Conservation (phyloP, 805 yeast genomes). For the Kurtzmaniella cleridarum region DNA sequence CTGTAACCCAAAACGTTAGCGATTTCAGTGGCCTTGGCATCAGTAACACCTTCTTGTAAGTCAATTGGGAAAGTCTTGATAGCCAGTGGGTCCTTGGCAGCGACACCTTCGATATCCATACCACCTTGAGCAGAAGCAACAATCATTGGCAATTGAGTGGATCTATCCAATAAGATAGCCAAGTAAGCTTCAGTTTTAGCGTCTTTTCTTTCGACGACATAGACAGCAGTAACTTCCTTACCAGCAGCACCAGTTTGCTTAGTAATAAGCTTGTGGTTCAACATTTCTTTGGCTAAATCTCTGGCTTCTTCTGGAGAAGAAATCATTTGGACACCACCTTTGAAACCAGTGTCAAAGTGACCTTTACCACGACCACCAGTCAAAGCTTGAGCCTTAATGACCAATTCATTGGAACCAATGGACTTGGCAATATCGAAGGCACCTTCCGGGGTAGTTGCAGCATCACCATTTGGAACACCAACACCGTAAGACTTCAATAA, state of each 20-base stretch:
- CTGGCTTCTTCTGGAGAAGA: constrained; percentile 80
- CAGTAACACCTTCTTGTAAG: constrained; percentile 75
- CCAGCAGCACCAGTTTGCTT: constrained; percentile 98
- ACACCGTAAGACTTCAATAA: constrained; percentile 78
- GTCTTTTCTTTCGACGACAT: constrained; percentile 90
- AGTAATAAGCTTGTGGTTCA: constrained; percentile 89
- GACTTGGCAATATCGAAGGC: constrained; percentile 79
- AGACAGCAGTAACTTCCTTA: constrained; percentile 93
- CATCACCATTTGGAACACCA: constrained; percentile 86
- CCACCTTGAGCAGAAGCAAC: constrained; percentile 99
- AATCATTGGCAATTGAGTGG: constrained; percentile 81
- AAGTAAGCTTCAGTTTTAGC: constrained; percentile 93
- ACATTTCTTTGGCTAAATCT: constrained; percentile 83
- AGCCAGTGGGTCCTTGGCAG: constrained; percentile 83
- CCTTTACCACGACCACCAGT: constrained; percentile 99
- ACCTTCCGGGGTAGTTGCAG: constrained; percentile 85
- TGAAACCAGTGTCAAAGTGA: constrained; percentile 88
- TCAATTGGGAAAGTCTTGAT: constrained; percentile 83
- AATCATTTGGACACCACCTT: constrained; percentile 94
- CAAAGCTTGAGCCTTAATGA: constrained; percentile 95
- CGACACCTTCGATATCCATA: constrained; percentile 99
- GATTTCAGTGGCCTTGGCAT: constrained; percentile 65
- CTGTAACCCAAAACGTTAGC: constrained; percentile 83
- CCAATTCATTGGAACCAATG: constrained; percentile 75
- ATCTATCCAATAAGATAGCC: constrained; percentile 93